phyloP scores from a whole-genome alignment of 2,329 filamentous ascomycete genomes.

The Talaromyces verruculosus region DNA sequence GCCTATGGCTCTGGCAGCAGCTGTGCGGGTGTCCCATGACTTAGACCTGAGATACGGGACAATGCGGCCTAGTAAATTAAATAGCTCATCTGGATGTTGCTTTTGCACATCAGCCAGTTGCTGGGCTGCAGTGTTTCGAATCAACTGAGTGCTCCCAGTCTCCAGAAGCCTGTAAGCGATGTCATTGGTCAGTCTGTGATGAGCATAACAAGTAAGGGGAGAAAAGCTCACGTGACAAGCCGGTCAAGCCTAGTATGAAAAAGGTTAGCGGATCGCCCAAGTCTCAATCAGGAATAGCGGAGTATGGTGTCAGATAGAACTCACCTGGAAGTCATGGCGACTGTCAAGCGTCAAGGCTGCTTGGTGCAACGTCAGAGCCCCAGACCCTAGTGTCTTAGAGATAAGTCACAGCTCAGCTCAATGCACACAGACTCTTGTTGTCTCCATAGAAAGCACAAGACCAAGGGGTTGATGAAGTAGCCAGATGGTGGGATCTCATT shows the following conservation, averaged over 20 bases:
- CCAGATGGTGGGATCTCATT: constrained; percentile 17
- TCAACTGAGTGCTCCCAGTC: constrained; percentile 93
- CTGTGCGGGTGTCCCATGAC: constrained; percentile 94
- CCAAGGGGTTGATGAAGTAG: not conserved
- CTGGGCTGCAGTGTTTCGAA: constrained; percentile 93
- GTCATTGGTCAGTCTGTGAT: constrained; percentile 2
- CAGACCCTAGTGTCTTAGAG: not conserved
- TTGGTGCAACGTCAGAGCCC: not conserved
- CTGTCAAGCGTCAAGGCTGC: not conserved
- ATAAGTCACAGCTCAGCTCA: not conserved
- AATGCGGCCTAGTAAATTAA: constrained; percentile 88
- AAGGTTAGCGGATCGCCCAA: constrained; percentile 33
- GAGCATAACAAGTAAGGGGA: not conserved
- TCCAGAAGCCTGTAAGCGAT: constrained; percentile 72
- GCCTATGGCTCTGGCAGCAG: constrained; percentile 88
- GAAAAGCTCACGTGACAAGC: constrained; percentile 74
- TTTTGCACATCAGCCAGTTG: constrained; percentile 98
- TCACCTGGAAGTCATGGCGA: constrained; percentile 46
- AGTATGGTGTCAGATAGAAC: constrained; percentile 22
- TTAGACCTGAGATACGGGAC: constrained; percentile 94
- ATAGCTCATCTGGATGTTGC: constrained; percentile 93
- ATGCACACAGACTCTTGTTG: not conserved
- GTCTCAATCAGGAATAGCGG: constrained; percentile 3
- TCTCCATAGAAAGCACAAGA: constrained; percentile 7
- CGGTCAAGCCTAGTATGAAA: constrained; percentile 67